Conservation (phyloP, 2,329 filamentous ascomycete genomes). For the Laburnicola sp. region DNA sequence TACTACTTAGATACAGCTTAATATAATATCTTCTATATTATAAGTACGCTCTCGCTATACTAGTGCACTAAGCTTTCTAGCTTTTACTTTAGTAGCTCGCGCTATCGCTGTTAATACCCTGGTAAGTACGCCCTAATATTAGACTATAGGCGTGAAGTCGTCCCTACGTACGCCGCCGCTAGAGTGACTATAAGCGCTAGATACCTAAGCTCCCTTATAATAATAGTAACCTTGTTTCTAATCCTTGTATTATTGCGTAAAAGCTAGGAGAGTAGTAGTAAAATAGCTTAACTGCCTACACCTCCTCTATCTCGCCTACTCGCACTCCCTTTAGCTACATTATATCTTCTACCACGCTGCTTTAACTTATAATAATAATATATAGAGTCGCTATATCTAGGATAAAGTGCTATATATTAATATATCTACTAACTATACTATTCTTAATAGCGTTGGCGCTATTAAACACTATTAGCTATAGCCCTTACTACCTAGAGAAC, state of each 20-base stretch:
- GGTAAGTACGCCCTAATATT: constrained; percentile 17
- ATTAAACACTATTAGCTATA: constrained; percentile 22
- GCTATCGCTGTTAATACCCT: constrained; percentile 17
- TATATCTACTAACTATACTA: constrained; percentile 6
- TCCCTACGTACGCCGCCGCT: constrained; percentile 12
- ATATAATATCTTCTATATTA: constrained; percentile 26
- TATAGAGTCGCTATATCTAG: constrained; percentile 10
- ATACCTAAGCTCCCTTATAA: constrained; percentile 23
- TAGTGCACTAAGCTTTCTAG: constrained; percentile 18
- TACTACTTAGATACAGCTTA: constrained; percentile 13
- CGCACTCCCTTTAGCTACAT: too few relatives aligned
- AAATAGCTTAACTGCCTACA: too few relatives aligned
- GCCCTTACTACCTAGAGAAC: constrained; percentile 13
- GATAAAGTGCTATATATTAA: constrained; percentile 21
- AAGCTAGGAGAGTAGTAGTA: neutral
- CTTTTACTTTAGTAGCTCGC: constrained; percentile 19
- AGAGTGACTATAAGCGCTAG: constrained; percentile 21
- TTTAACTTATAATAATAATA: constrained; percentile 17
- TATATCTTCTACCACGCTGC: neutral
- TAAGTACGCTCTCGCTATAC: constrained; percentile 29
- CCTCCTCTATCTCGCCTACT: too few relatives aligned
- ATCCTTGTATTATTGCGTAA: constrained; percentile 4
- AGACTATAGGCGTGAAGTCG: constrained; percentile 17
- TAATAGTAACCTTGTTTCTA: constrained; percentile 8
- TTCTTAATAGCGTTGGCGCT: constrained; percentile 22